Base-by-base conservation (phyloP, 768 basidiomycete species). In the Pleurotus ostreatus region DNA sequence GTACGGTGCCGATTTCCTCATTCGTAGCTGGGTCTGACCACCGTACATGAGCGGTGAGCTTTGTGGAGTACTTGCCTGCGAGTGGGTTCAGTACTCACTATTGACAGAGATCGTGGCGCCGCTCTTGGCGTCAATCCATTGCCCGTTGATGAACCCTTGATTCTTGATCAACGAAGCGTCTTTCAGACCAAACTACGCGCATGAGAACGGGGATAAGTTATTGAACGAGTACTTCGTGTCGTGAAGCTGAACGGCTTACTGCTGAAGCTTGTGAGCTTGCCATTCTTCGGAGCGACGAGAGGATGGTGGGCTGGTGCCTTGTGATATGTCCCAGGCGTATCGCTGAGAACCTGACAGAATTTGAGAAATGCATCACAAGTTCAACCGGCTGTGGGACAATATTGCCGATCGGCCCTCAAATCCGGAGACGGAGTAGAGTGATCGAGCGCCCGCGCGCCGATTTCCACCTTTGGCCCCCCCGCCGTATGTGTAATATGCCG, bases 21-120 rank as follows among this genome's bases (percentile, higher is more conserved):
- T 81, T 81, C 3, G 88, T 96, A 5, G 94, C 92, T 26, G 96
- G 96, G 74, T 98, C 95, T 96, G 57, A 34, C 11, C 43, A 16
- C 9, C 1, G 46, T n/a, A 23, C 44, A 46, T 49, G 38, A 55
- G 43, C 44, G 38, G 30, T 34, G 30, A 11, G 30, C 8, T 34
- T 56, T 5, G 22, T 55, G 30, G 55, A 25, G 57, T 34, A 20
- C 20, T 20, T 20, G 9, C n/a, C 49, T 41, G 49, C 25, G 43
- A 30, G 20, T 30, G 38, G 25, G 41, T 55, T 25, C 20, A 44
- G 57, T 44, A 74, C 88, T 58, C 66, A 95, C 94, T 93, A 46
- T 76, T 83, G 39, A 98, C 93, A 25, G 73, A 66, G 60, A 97
- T 86, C 20, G 73, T 88, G 54, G 79, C 83, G 5, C 88, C 86